Conservation (phyloP, 202 grass and related monocot genomes). For the Tripidium arundinaceum region DNA sequence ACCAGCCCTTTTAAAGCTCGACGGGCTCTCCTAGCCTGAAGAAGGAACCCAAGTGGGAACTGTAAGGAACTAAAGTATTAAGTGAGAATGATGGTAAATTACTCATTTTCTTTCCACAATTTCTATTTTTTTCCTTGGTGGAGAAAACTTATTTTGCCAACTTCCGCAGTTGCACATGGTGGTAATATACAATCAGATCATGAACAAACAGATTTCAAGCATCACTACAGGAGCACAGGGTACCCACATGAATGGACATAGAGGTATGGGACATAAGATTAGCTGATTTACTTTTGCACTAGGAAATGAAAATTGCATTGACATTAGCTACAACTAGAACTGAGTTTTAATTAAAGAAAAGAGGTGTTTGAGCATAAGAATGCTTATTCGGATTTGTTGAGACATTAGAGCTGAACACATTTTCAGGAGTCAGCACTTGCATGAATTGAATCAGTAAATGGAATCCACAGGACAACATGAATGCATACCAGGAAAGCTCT, state of each 20-base stretch:
- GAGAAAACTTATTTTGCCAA: neutral
- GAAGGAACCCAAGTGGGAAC: neutral
- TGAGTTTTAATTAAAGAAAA: neutral
- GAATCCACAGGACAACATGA: slow-evolving; percentile 7
- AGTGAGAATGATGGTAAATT: neutral
- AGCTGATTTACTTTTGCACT: neutral
- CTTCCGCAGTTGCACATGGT: neutral
- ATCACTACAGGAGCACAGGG: neutral
- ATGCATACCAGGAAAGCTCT: slow-evolving; percentile 92
- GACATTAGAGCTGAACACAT: neutral
- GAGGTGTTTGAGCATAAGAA: neutral
- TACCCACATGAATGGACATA: neutral
- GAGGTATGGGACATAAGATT: neutral
- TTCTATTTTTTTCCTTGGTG: neutral
- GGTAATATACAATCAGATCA: neutral
- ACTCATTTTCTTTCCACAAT: neutral
- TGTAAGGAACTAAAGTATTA: neutral
- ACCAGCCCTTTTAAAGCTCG: slow-evolving; percentile 87
- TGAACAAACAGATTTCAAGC: slow-evolving; percentile 10
- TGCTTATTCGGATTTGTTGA: neutral
- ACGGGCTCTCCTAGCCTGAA: slow-evolving; percentile 93
- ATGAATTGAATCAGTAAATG: neutral
- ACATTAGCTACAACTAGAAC: neutral
- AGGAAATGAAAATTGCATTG: neutral
- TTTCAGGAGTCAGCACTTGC: neutral